Percentiles rank a stretch among this genome's conserved stretches.
phyloP scores from a whole-genome alignment of 2,329 filamentous ascomycete species.

The Didymosphaeria variabile region DNA sequence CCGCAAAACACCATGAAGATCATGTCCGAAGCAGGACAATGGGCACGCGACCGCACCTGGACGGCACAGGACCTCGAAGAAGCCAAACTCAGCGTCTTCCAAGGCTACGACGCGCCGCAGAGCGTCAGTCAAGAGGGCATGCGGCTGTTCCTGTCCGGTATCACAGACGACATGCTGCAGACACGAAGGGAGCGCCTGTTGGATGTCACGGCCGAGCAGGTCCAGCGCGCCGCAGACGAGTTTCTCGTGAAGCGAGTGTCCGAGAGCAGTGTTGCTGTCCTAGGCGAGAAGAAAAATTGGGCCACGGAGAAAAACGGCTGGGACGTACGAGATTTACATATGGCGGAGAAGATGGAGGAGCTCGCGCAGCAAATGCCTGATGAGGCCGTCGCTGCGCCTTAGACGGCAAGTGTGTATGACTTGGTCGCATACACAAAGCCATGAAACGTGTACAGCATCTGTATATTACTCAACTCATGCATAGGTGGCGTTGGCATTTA shows the following conservation, averaged over 20 bases:
- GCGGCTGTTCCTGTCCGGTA: slow-evolving; percentile 81
- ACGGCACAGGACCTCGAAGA: slow-evolving; percentile 88
- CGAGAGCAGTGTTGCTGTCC: slow-evolving; percentile 73
- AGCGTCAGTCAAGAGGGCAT: slow-evolving; percentile 90
- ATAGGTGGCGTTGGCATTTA: slow-evolving; percentile 21
- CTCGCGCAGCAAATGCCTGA: slow-evolving; percentile 32
- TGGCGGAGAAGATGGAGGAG: slow-evolving; percentile 53
- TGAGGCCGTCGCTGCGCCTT: slow-evolving; percentile 25
- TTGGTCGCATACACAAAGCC: slow-evolving; percentile 5
- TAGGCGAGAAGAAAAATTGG: slow-evolving; percentile 87
- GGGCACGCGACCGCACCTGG: slow-evolving; percentile 85
- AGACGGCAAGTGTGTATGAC: slow-evolving; percentile 4
- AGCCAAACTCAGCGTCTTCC: slow-evolving; percentile 94
- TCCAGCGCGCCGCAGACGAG: slow-evolving; percentile 80
- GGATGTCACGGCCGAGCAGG: slow-evolving; percentile 82
- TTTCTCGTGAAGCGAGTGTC: slow-evolving; percentile 77
- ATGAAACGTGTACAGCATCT: slow-evolving; percentile 28
- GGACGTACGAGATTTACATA: slow-evolving; percentile 77
- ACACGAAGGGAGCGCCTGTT: slow-evolving; percentile 82
- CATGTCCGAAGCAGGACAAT: slow-evolving; percentile 82
- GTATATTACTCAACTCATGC: slow-evolving; percentile 34
- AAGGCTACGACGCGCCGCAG: slow-evolving; percentile 86
- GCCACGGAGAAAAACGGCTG: slow-evolving; percentile 70
- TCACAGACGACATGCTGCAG: slow-evolving; percentile 91
- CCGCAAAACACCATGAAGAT: slow-evolving; percentile 86